Evolutionary conservation across 495 filamentous ascomycete genomes (phyloP), one percentile per base, ranked within the genome.

Genomic region (Cercophora samala): DNA sequence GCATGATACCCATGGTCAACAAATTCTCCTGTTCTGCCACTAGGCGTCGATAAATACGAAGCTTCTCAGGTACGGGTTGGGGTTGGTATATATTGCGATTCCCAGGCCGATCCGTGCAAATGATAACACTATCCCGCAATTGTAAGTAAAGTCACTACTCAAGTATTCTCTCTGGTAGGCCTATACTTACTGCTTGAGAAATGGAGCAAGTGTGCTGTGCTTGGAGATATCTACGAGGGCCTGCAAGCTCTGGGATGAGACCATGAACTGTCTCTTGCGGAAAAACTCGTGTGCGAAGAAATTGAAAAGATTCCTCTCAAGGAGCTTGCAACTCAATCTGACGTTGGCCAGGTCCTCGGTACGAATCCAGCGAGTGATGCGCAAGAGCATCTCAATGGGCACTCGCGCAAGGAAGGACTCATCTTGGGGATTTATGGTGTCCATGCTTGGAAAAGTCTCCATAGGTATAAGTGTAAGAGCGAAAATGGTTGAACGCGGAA

Each of bases 251-350:
- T 72, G 73, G 24, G 77, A 69, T 11, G 75, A 78, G 65, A 84
- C 70, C 78, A 85, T 83, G 74, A 87, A 87, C 69, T 85, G 82
- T 58, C 80, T 80, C 69, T 84, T 85, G 21, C 77, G 73, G 71
- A 87, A 87, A 76, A 85, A 87, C 68, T 86, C 84, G 22, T 73
- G 72, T 11, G 80, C 69, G 68, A 87, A 87, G 24, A 64, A 72
- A 64, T 78, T 67, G 72, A 79, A 81, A 18, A 85, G 71, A 5
- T 67, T 61, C 6, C 58, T 69, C 61, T 86, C 84, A n/a, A 85
- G 58, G 23, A 66, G 61, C 64, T 74, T 81, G 76, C 83, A 85
- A 8, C 77, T 77, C 23, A 73, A 66, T 42, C 85, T 79, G 25
- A 86, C 68, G 42, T 72, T 75, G 26, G 78, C 76, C n/a, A 83